A percentile compares a stretch with the other conserved stretches of the same genome.
Evolutionary conservation across 2,329 filamentous ascomycete genomes (phyloP).

Genomic region (Dothistroma septosporum): DNA sequence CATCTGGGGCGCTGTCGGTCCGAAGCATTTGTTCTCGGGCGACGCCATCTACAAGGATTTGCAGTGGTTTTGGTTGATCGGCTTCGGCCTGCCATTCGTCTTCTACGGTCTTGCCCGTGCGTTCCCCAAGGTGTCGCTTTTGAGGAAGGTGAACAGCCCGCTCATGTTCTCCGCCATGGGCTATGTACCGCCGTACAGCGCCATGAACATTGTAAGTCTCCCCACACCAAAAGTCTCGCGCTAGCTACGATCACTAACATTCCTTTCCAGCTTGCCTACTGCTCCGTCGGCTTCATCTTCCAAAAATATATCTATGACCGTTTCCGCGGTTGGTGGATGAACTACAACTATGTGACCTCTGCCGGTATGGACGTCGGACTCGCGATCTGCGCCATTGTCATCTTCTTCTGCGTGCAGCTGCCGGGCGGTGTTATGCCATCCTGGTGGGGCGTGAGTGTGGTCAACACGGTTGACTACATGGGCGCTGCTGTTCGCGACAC

Average conservation of each 20-base stretch:
- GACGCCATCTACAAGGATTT: conserved; percentile 71
- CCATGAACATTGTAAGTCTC: conserved; percentile 57
- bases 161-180: conserved; percentile 76
- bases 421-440: conserved; percentile 72
- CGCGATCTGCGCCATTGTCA: conserved; percentile 76
- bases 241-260: not conserved
- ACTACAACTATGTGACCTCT: conserved; percentile 86
- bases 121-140: conserved; percentile 16
- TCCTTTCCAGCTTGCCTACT: conserved; percentile 66
- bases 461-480: conserved; percentile 17
- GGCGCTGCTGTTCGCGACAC: conserved; percentile 28
- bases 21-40: conserved; percentile 46
- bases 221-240: too few relatives aligned
- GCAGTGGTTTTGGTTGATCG: conserved; percentile 77
- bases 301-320: conserved; percentile 69
- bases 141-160: conserved; percentile 42
- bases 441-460: conserved; percentile 52
- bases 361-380: conserved; percentile 79
- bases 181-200: conserved; percentile 79
- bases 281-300: conserved; percentile 78
- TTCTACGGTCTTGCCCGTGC: conserved; percentile 60
- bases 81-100: conserved; percentile 67
- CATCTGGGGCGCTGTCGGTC: conserved; percentile 26
- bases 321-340: conserved; percentile 75
- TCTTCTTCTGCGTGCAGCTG: conserved; percentile 83